Evolutionary conservation across 345 rosid species (phyloP).

Genomic region (Hibiscus tridactylites): DNA sequence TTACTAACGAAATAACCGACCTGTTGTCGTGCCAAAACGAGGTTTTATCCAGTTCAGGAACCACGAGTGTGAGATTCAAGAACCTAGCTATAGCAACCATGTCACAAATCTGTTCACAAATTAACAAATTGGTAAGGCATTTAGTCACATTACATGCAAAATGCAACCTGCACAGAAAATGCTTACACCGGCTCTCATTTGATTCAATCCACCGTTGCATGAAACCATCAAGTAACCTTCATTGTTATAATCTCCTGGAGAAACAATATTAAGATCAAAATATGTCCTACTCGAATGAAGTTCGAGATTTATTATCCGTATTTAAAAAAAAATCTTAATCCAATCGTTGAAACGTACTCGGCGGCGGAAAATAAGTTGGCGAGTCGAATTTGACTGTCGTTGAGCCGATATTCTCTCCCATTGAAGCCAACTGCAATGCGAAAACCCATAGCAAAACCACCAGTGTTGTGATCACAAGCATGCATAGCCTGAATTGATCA

Average conservation of each 20-base stretch:
- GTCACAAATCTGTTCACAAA: slow-evolving; percentile 66
- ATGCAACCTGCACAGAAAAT: neutral
- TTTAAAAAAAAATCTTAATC: neutral
- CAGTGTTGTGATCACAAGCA: neutral
- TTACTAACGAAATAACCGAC: slow-evolving; percentile 21
- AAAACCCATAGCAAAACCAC: slow-evolving; percentile 2
- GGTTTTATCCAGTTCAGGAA: slow-evolving; percentile 81
- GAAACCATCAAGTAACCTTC: slow-evolving; percentile 28
- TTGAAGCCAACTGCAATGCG: neutral
- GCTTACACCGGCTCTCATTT: slow-evolving; percentile 27
- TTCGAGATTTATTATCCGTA: neutral
- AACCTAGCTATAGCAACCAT: slow-evolving; percentile 83
- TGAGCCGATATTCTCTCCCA: neutral
- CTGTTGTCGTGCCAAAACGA: slow-evolving; percentile 94
- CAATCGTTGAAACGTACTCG: neutral
- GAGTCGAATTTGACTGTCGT: neutral
- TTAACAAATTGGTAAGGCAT: neutral
- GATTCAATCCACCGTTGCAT: slow-evolving; percentile 31
- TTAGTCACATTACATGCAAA: neutral
- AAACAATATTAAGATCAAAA: neutral
- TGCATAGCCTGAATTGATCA: neutral
- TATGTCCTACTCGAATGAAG: neutral
- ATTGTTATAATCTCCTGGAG: slow-evolving; percentile 21
- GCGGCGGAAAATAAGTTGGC: neutral
- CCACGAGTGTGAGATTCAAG: slow-evolving; percentile 76